These are phyloP conservation scores for Hamamelis virginiana DNA, from an alignment of 164 flowering plant genomes.

Conservation along the genomic window DNA sequence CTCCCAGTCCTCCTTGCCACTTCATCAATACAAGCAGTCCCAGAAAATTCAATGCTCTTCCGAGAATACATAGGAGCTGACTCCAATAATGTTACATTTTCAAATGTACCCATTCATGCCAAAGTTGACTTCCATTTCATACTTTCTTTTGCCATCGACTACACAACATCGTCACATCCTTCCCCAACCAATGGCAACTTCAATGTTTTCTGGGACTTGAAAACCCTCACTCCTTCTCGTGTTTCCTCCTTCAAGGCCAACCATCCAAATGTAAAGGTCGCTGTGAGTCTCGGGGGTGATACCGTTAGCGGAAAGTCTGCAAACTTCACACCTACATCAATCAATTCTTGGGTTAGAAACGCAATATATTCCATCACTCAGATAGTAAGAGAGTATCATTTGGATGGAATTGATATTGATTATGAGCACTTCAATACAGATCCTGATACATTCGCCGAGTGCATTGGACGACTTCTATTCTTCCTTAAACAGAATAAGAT, in stretches of 20 bases:
- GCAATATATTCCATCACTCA: constrained; percentile 12
- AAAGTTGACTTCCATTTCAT: constrained; percentile 31
- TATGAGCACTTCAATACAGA: constrained; percentile 25
- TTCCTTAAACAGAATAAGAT: constrained; percentile 19
- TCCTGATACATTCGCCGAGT: constrained; percentile 27
- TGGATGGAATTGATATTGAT: constrained; percentile 27
- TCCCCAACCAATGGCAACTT: constrained; percentile 33
- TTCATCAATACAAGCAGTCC: constrained; percentile 7
- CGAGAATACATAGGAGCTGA: constrained; percentile 38
- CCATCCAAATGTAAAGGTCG: constrained; percentile 30
- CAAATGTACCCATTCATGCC: constrained; percentile 28
- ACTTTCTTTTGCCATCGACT: constrained; percentile 39
- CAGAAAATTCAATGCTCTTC: constrained; percentile 22
- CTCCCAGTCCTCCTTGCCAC: not conserved
- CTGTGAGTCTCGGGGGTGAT: constrained; percentile 28
- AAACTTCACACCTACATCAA: constrained; percentile 12
- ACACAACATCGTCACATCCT: constrained; percentile 15
- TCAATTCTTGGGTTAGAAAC: constrained; percentile 26
- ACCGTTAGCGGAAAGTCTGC: not conserved
- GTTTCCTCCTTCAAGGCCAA: constrained; percentile 26
- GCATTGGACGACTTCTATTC: constrained; percentile 22
- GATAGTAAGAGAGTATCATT: constrained; percentile 6
- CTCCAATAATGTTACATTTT: constrained; percentile 15
- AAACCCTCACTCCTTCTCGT: constrained; percentile 23
- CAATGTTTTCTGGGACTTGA: constrained; percentile 25